Evolutionary conservation across 345 rosid genomes (phyloP).

Genomic region (Gossypium anomalum): DNA sequence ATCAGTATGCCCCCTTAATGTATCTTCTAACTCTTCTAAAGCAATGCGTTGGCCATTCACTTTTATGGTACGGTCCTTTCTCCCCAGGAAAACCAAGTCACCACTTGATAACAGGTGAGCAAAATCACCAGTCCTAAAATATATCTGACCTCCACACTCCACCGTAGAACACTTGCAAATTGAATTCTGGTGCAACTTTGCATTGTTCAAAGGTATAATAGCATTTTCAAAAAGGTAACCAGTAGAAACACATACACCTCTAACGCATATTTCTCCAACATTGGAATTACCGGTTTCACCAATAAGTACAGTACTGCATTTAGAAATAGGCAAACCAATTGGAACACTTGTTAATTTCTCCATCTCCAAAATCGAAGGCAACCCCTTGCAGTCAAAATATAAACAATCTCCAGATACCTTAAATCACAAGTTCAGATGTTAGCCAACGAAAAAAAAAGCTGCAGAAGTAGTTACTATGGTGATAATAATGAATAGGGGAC

Average conservation of each 20-base stretch:
- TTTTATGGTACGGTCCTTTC: slow-evolving; percentile 77
- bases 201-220: slow-evolving; percentile 29
- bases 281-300: slow-evolving; percentile 39
- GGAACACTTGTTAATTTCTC: slow-evolving; percentile 70
- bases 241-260: slow-evolving; percentile 64
- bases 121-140: slow-evolving; percentile 87
- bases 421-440: slow-evolving; percentile 23
- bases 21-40: slow-evolving; percentile 73
- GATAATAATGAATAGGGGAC: not conserved
- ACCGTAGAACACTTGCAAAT: slow-evolving; percentile 30
- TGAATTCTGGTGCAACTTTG: slow-evolving; percentile 43
- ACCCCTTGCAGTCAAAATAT: slow-evolving; percentile 78
- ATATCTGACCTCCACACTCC: slow-evolving; percentile 46
- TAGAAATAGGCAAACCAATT: slow-evolving; percentile 76
- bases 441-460: not conserved
- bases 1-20: slow-evolving; percentile 48
- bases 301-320: slow-evolving; percentile 56
- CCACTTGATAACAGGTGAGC: slow-evolving; percentile 60
- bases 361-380: slow-evolving; percentile 65
- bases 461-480: not conserved
- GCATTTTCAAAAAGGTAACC: slow-evolving; percentile 49
- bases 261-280: slow-evolving; percentile 70
- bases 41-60: slow-evolving; percentile 80
- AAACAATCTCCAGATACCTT: slow-evolving; percentile 96
- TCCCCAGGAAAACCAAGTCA: slow-evolving; percentile 75